Conservation (phyloP, 148 eudicot species). For the Rhododendron ferrugineum region DNA sequence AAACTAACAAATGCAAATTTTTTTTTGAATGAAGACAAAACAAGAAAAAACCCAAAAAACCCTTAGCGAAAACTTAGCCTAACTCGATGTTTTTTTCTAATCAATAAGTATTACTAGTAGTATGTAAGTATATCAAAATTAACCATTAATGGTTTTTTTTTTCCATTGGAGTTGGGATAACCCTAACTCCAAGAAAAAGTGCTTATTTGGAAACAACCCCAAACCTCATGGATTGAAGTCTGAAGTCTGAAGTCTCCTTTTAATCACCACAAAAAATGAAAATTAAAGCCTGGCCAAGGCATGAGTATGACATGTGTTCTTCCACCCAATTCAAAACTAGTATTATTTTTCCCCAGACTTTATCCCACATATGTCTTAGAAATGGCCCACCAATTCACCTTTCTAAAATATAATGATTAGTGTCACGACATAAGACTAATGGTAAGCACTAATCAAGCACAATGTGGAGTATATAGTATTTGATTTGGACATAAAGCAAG, state of each 20-base stretch:
- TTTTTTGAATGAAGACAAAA: too few relatives aligned
- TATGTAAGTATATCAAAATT: too few relatives aligned
- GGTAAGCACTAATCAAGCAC: neutral
- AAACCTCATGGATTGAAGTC: neutral
- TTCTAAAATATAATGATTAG: neutral
- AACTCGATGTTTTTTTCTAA: too few relatives aligned
- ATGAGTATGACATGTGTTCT: neutral
- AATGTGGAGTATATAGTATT: neutral
- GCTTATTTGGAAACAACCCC: neutral
- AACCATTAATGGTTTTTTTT: too few relatives aligned
- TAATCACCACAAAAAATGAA: neutral
- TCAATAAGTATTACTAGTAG: too few relatives aligned
- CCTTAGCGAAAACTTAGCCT: too few relatives aligned
- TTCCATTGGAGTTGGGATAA: too few relatives aligned
- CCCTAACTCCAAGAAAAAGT: too few relatives aligned
- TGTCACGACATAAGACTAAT: neutral
- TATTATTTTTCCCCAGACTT: neutral
- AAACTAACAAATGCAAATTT: too few relatives aligned
- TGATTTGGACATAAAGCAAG: slow-evolving; percentile 11
- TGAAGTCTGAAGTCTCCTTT: neutral
- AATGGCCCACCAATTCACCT: neutral
- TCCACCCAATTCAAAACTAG: neutral
- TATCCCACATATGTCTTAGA: neutral
- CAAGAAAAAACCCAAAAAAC: too few relatives aligned
- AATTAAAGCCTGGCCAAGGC: neutral